Percentiles rank a stretch among this genome's conserved stretches.
phyloP scores from a whole-genome alignment of 2,329 filamentous ascomycete species.

The Hypoxylon sp. region DNA sequence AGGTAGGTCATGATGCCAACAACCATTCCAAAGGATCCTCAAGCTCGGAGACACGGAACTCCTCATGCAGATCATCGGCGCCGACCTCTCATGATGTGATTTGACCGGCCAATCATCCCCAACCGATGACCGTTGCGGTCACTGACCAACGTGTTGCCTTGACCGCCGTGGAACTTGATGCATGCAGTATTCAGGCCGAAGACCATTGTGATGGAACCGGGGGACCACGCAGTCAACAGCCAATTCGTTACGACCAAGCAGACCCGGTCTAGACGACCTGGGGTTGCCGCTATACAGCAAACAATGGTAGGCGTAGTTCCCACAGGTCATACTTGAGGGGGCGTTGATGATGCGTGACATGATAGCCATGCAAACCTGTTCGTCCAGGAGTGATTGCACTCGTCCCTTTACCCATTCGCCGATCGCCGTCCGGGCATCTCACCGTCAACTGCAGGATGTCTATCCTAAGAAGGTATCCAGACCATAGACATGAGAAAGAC shows the following conservation, averaged over 20 bases:
- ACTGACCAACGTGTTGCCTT: not conserved
- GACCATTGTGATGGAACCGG: constrained; percentile 8
- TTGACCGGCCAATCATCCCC: constrained; percentile 5
- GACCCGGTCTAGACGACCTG: not conserved
- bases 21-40: too few species aligned
- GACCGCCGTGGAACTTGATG: constrained; percentile 15
- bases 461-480: constrained; percentile 5
- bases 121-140: not conserved
- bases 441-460: constrained; percentile 1
- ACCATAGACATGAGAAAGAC: constrained; percentile 13
- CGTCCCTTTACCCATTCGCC: not conserved
- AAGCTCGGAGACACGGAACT: too few species aligned
- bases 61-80: constrained; percentile 6
- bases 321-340: not conserved
- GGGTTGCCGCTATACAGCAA: constrained; percentile 1
- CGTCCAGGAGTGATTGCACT: not conserved
- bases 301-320: constrained; percentile 3
- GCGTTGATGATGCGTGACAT: not conserved
- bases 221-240: not conserved
- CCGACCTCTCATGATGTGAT: constrained; percentile 1
- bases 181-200: constrained; percentile 15
- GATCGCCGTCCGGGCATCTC: not conserved
- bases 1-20: not conserved
- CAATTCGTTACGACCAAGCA: constrained; percentile 2
- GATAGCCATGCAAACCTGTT: not conserved